Evolutionary conservation across 345 rosid species (phyloP), one percentile per base, ranked within the genome.

Genomic region (Triadica sebifera): DNA sequence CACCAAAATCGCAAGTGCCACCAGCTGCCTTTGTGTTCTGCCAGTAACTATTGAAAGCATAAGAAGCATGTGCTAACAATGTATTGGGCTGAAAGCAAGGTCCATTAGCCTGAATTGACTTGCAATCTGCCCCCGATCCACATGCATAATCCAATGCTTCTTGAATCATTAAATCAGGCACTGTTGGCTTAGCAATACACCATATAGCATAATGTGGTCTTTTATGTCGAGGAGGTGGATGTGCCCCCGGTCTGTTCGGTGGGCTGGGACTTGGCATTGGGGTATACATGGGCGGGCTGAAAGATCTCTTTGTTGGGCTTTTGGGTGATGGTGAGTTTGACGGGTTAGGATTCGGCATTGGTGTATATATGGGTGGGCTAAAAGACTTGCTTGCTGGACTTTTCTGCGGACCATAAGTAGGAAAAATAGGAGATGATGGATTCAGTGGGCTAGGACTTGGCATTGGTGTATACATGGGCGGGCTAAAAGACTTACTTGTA

Each of bases 31-130:
- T 85, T 0, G 61, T 46, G n/a, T 47, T 75, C 73, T 85, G 88
- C 88, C 88, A 87, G 77, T 83, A 83, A 71, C 82, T 85, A 61
- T 87, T 87, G 72, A 87, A 83, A 55, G 90, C 90, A 64, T 49
- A 87, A 0, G 88, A 85, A 51, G 88, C 85, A 71, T 85, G 88
- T 0, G 85, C 67, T 8, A 81, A 13, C 66, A 81, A 16, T 4
- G 85, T 87, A 29, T 85, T 75, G 70, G 90, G 90, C 51, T 73
- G 74, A 29, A 83, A 87, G 58, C 88, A 85, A 0, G 49, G 47
- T 66, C 78, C 83, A 41, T 79, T 75, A 34, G 80, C 80, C 60
- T 80, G 84, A 71, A 84, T 81, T 0, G 74, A n/a, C 55, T 77
- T 74, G 80, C 89, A 86, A 57, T 84, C 86, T 0, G 86, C 86